Evolutionary conservation across 1,284 basidiomycete species (phyloP), one percentile per base, ranked within the genome.

Genomic region (Amylostereum chailletii): DNA sequence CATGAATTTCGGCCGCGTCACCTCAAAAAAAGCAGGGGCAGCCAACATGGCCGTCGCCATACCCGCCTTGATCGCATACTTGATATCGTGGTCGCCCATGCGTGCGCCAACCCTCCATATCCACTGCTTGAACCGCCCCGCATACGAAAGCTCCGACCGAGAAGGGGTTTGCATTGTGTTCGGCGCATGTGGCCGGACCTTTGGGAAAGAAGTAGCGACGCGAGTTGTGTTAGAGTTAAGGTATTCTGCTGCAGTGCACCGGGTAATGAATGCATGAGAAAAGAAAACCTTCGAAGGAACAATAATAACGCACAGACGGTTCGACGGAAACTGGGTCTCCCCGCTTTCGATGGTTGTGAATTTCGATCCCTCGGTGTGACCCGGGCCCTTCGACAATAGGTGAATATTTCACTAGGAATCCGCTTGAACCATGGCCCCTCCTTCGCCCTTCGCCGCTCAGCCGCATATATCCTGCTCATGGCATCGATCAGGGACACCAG

Each of bases 31-130:
- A 0, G 92, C 91, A 1, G 92, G 92, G 1, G 84, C 75, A 1
- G 93, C 88, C 2, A 96, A 70, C 26, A 94, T 69, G 0, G 90
- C 87, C 42, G 79, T 81, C 1, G 85, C 86, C 72, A 87, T 81
- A 8, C 86, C 94, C 0, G 86, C 84, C 65, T 96, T 96, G 69
- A 96, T 74, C 0, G 91, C 88, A 66, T 92, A 95, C 58, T 90
- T 88, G 55, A 86, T 74, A 59, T 95, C 88, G 2, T 83, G 80
- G 60, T 90, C 81, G 47, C 74, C 73, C 52, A 94, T 64, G 30
- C 79, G 73, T 34, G 77, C 81, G 0, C 89, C 83, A 3, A 94
- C 57, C 3, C 73, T 70, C 95, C 94, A 98, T 9, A 94, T 49
- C 1, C 67, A 68, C 52, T 86, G 83, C 52, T 86, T 81, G 7